A percentile compares a stretch with the other conserved stretches of the same genome.
phyloP scores from a whole-genome alignment of 345 rosid species.

The Citropsis articulata region DNA sequence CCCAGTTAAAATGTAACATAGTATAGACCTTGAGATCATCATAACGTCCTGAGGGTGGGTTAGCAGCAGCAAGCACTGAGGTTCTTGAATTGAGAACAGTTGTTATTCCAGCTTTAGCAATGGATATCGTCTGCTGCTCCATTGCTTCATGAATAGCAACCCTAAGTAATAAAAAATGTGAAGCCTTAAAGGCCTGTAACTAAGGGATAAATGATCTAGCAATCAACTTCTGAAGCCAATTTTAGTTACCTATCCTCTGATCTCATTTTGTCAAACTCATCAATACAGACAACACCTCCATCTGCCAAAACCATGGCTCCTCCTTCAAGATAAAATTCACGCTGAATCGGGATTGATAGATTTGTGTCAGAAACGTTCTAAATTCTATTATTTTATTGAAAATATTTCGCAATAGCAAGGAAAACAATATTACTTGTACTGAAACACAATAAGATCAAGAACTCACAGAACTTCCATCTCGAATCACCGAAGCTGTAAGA shows the following conservation, averaged over 20 bases:
- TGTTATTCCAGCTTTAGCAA: slow-evolving; percentile 98
- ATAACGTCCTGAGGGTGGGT: slow-evolving; percentile 96
- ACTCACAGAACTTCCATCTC: slow-evolving; percentile 80
- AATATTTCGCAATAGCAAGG: neutral
- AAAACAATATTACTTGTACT: neutral
- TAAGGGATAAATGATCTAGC: neutral
- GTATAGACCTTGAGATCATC: slow-evolving; percentile 87
- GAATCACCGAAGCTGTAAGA: slow-evolving; percentile 93
- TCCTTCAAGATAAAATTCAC: slow-evolving; percentile 98
- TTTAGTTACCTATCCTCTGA: slow-evolving; percentile 82
- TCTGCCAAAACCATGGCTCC: slow-evolving; percentile 99
- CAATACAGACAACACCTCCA: slow-evolving; percentile 98
- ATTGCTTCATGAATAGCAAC: slow-evolving; percentile 99
- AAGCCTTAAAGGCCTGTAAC: slow-evolving; percentile 4
- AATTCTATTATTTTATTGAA: neutral
- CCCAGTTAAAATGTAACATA: neutral
- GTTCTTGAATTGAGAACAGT: slow-evolving; percentile 97
- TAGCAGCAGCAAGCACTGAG: slow-evolving; percentile 97
- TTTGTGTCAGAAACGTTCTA: slow-evolving; percentile 17
- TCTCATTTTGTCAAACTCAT: slow-evolving; percentile 98
- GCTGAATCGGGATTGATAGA: slow-evolving; percentile 40
- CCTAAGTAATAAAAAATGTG: slow-evolving; percentile 33
- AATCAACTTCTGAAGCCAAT: neutral
- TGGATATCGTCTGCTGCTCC: slow-evolving; percentile 99
- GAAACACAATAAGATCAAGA: slow-evolving; percentile 15